phyloP scores from a whole-genome alignment of 2,329 filamentous ascomycete genomes.

The Penicillium psychrosexuale region DNA sequence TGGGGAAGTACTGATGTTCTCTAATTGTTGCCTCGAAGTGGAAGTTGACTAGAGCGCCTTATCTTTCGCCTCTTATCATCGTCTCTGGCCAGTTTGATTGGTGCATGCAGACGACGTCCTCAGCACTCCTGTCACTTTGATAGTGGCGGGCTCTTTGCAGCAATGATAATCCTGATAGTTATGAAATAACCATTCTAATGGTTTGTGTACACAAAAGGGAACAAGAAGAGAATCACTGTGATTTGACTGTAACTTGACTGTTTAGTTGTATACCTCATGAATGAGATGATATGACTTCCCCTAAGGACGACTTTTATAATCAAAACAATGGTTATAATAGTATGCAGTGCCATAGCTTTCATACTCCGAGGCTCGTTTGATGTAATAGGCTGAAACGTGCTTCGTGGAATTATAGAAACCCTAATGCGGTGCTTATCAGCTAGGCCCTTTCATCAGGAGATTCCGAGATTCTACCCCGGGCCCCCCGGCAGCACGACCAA shows the following conservation, averaged over 20 bases:
- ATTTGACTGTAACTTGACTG: background rate
- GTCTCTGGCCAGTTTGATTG: background rate
- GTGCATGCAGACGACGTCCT: background rate
- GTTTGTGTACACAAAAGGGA: background rate
- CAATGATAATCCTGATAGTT: background rate
- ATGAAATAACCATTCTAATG: background rate
- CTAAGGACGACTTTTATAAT: no score
- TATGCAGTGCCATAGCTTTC: background rate
- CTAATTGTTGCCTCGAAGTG: background rate
- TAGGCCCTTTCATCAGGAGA: background rate
- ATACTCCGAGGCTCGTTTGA: background rate
- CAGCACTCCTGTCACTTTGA: background rate
- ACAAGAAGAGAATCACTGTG: background rate
- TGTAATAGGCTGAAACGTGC: background rate
- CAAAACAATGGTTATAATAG: no score
- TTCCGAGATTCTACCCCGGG: background rate
- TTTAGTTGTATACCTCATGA: background rate
- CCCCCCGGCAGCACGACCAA: background rate
- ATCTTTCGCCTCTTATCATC: background rate
- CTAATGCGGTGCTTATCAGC: background rate
- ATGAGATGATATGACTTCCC: no score
- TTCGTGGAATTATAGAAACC: background rate
- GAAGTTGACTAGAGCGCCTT: slow-evolving; percentile 8
- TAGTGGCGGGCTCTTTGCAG: background rate
- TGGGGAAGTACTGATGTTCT: background rate